phyloP scores from a whole-genome alignment of 1,284 basidiomycete genomes.

The Afroboletus lepidellus region DNA sequence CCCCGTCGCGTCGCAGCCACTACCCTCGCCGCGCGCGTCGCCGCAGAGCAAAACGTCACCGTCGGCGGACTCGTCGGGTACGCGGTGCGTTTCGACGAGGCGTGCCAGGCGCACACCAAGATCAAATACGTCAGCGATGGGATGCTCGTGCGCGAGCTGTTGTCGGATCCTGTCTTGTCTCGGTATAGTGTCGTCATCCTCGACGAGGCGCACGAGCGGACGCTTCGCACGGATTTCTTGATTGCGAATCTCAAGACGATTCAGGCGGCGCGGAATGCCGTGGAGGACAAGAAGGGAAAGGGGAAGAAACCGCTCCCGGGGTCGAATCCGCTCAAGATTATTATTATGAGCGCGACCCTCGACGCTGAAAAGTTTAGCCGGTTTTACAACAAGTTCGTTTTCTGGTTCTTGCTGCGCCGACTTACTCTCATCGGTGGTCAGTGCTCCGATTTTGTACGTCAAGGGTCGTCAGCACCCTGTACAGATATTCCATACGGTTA shows the following conservation, averaged over 20 bases:
- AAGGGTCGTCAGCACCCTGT: conserved; percentile 95
- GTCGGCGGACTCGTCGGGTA: conserved; percentile 86
- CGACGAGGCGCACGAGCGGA: conserved; percentile 97
- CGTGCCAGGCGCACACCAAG: conserved; percentile 64
- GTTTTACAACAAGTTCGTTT: conserved; percentile 79
- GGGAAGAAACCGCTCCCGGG: conserved; percentile 35
- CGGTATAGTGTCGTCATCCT: conserved; percentile 90
- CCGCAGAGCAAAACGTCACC: conserved; percentile 73
- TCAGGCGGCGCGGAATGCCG: conserved; percentile 63
- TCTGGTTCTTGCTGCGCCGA: not conserved
- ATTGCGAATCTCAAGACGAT: conserved; percentile 91
- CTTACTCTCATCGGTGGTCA: conserved; percentile 44
- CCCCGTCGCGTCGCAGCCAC: conserved; percentile 93
- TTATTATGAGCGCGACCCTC: conserved; percentile 97
- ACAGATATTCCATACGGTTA: conserved; percentile 69
- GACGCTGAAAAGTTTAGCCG: conserved; percentile 92
- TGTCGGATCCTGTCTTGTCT: conserved; percentile 74
- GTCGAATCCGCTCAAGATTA: conserved; percentile 74
- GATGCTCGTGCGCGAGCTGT: conserved; percentile 90
- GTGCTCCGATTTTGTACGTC: conserved; percentile 85
- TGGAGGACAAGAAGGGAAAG: conserved; percentile 41
- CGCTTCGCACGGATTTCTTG: conserved; percentile 92
- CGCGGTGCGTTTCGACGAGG: conserved; percentile 94
- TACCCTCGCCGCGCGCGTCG: conserved; percentile 87
- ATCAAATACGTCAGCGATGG: conserved; percentile 98